Evolutionary conservation across 2,329 filamentous ascomycete genomes (phyloP).

Genomic region (Ophiostoma novo-ulmi): DNA sequence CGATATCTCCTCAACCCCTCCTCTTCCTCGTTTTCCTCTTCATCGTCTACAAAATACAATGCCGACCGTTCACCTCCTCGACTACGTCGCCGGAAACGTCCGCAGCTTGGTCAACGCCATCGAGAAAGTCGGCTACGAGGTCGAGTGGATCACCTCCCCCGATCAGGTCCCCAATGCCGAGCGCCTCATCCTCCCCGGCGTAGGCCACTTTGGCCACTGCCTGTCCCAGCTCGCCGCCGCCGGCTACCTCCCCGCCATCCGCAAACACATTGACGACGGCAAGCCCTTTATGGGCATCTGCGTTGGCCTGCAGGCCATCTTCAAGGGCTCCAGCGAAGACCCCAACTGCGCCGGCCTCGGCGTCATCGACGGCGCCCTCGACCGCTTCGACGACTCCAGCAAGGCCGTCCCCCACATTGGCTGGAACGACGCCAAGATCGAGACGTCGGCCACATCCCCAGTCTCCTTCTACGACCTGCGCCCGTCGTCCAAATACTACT

Average conservation of each 20-base stretch:
- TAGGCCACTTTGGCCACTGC: slow-evolving; percentile 97
- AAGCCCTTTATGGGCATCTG: slow-evolving; percentile 99
- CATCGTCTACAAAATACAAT: slow-evolving; percentile 18
- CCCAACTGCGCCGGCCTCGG: slow-evolving; percentile 66
- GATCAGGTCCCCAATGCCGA: slow-evolving; percentile 77
- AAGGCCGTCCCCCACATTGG: slow-evolving; percentile 99
- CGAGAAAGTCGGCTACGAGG: slow-evolving; percentile 86
- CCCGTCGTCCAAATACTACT: slow-evolving; percentile 91
- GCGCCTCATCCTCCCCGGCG: slow-evolving; percentile 92
- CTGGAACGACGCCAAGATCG: slow-evolving; percentile 76
- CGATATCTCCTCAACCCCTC: background rate
- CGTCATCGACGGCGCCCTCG: slow-evolving; percentile 64
- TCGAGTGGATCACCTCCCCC: slow-evolving; percentile 85
- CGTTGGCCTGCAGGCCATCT: slow-evolving; percentile 87
- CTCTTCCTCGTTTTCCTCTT: background rate
- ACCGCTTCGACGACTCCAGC: slow-evolving; percentile 67
- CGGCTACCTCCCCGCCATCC: slow-evolving; percentile 78
- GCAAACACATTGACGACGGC: slow-evolving; percentile 75
- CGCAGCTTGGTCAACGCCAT: slow-evolving; percentile 96
- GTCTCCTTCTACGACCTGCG: slow-evolving; percentile 66
- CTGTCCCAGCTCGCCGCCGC: slow-evolving; percentile 75
- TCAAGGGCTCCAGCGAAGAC: slow-evolving; percentile 78
- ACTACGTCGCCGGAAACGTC: slow-evolving; percentile 96
- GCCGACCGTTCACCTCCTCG: slow-evolving; percentile 67
- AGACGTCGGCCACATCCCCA: background rate